These are phyloP conservation scores for Microascus cirrosus DNA, from an alignment of 2,329 filamentous ascomycete genomes.

Conservation along the genomic window DNA sequence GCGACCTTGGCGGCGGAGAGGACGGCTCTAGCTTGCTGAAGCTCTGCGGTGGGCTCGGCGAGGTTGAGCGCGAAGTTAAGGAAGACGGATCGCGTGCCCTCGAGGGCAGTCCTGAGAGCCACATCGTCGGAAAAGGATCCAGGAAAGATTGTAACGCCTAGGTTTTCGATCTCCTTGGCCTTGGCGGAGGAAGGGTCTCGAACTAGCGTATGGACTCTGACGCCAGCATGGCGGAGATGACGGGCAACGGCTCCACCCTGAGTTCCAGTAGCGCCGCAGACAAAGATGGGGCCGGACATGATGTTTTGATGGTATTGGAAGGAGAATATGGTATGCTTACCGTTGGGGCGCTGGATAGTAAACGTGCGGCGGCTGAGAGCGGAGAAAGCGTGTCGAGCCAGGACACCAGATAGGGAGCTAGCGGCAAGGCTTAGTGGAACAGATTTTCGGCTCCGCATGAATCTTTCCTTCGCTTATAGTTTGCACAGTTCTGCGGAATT, in stretches of 20 bases:
- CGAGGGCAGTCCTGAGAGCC: constrained; percentile 26
- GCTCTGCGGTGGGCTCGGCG: constrained; percentile 16
- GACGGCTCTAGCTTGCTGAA: constrained; percentile 16
- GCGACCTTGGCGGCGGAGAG: constrained; percentile 23
- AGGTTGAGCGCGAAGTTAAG: constrained; percentile 17
- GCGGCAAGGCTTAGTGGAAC: too few relatives aligned
- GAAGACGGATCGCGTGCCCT: constrained; percentile 39
- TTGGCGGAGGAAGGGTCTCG: constrained; percentile 28
- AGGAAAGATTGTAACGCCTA: constrained; percentile 30
- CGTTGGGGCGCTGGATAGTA: too few relatives aligned
- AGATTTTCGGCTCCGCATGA: too few relatives aligned
- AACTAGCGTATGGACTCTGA: constrained; percentile 34
- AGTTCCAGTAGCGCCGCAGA: constrained; percentile 36
- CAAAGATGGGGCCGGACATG: constrained; percentile 17
- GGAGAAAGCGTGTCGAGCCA: too few relatives aligned
- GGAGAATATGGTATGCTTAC: too few relatives aligned
- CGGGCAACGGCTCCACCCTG: constrained; percentile 41
- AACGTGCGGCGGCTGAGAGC: too few relatives aligned
- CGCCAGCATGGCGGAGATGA: constrained; percentile 28
- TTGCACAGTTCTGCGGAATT: too few relatives aligned
- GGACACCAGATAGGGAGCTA: too few relatives aligned
- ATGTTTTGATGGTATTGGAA: background rate
- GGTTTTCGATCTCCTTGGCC: constrained; percentile 23
- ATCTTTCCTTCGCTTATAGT: too few relatives aligned
- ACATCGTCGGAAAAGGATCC: constrained; percentile 30